Conservation (phyloP, 345 rosid genomes). For the Camelina sativa region DNA sequence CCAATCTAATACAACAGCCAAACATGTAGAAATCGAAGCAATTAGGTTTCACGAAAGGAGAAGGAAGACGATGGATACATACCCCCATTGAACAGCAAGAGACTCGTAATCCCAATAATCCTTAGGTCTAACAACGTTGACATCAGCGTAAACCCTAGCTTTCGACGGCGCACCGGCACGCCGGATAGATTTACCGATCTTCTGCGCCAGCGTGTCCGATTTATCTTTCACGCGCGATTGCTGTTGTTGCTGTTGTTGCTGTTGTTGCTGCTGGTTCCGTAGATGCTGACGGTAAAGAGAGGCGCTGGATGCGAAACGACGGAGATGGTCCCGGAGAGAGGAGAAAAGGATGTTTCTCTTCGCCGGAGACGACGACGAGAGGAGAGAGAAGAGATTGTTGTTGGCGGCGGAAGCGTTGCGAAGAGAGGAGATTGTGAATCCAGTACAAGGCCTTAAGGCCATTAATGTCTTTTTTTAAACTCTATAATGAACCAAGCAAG, state of each 20-base stretch:
- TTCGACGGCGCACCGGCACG: conserved; percentile 95
- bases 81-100: conserved; percentile 94
- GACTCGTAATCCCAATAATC: conserved; percentile 79
- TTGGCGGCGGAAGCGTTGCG: conserved; percentile 43
- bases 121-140: conserved; percentile 86
- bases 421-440: conserved; percentile 52
- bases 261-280: conserved; percentile 22
- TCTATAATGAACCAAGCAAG: conserved; percentile 7
- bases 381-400: conserved; percentile 27
- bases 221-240: conserved; percentile 43
- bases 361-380: conserved; percentile 32
- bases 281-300: conserved; percentile 44
- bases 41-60: background rate
- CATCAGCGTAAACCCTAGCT: conserved; percentile 91
- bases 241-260: conserved; percentile 18
- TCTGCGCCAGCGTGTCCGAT: conserved; percentile 89
- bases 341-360: conserved; percentile 29
- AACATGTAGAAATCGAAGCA: conserved; percentile 2
- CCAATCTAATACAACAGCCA: conserved; percentile 2
- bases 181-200: conserved; percentile 90
- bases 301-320: conserved; percentile 48
- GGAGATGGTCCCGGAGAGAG: conserved; percentile 31
- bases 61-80: background rate
- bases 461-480: conserved; percentile 41
- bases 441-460: conserved; percentile 77